These are phyloP conservation scores for Monosporozyma yasuniensis DNA, from an alignment of 805 yeast species.

Conservation along the genomic window DNA sequence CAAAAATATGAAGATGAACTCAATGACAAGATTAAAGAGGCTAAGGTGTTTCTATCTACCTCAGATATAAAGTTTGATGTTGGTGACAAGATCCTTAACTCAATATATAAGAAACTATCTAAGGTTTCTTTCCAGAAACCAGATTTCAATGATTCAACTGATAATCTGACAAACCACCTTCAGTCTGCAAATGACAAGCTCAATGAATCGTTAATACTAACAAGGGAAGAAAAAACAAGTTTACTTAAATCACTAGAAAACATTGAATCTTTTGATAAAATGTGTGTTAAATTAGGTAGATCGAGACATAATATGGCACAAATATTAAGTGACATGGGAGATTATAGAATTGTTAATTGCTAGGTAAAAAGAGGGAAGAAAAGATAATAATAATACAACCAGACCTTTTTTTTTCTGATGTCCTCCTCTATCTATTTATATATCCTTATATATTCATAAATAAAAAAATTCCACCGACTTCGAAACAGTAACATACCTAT, in stretches of 20 bases:
- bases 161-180: background rate
- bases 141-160: constrained; percentile 2
- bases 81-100: constrained; percentile 24
- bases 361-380: constrained; percentile 9
- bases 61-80: constrained; percentile 28
- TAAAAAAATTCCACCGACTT: background rate
- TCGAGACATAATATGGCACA: constrained; percentile 48
- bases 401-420: too few species aligned
- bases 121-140: constrained; percentile 21
- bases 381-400: background rate
- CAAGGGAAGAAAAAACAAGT: constrained; percentile 15
- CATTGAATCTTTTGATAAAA: constrained; percentile 50
- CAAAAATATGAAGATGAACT: background rate
- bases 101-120: constrained; percentile 24
- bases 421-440: background rate
- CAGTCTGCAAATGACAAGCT: background rate
- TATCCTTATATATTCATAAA: background rate
- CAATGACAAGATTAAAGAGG: constrained; percentile 6
- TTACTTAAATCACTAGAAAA: constrained; percentile 41
- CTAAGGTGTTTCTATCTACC: constrained; percentile 18
- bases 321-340: constrained; percentile 39
- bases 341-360: constrained; percentile 40
- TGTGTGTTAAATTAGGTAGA: constrained; percentile 60
- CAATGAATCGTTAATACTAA: constrained; percentile 5
- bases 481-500: background rate